phyloP scores from a whole-genome alignment of 2,329 filamentous ascomycete genomes.

The Blastomyces emzantsi region DNA sequence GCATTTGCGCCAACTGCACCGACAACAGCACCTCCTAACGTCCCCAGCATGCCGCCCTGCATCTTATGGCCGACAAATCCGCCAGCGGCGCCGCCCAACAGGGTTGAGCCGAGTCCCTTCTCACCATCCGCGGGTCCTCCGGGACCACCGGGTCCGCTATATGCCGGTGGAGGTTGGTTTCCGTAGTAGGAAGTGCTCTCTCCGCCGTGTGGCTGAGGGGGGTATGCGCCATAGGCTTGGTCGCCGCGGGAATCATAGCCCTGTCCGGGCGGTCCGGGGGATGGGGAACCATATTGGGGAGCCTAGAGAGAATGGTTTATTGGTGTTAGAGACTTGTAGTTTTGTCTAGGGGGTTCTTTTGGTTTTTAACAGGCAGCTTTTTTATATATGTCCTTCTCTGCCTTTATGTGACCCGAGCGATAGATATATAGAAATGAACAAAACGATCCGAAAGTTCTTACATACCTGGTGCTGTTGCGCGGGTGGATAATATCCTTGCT shows the following conservation, averaged over 20 bases:
- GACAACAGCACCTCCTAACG: conserved; percentile 26
- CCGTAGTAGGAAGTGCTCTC: conserved; percentile 28
- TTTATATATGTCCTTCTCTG: neutral
- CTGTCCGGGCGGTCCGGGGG: conserved; percentile 10
- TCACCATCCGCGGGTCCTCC: conserved; percentile 24
- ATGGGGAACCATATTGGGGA: conserved; percentile 9
- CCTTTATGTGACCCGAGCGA: neutral
- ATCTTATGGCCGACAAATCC: conserved; percentile 29
- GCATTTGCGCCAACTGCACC: conserved; percentile 28
- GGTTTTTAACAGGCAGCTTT: neutral
- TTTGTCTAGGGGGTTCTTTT: neutral
- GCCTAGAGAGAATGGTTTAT: conserved; percentile 7
- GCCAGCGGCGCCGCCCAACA: conserved; percentile 32
- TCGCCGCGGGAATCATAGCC: conserved; percentile 23
- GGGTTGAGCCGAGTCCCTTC: conserved; percentile 29
- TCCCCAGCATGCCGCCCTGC: conserved; percentile 27
- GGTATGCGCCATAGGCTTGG: conserved; percentile 22
- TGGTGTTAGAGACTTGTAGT: neutral
- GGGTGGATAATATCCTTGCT: conserved; percentile 17
- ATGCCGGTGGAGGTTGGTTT: conserved; percentile 11
- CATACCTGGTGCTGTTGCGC: conserved; percentile 18
- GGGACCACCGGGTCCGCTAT: conserved; percentile 13
- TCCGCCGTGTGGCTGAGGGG: conserved; percentile 23
- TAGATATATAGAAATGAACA: neutral
- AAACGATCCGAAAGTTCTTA: conserved; percentile 10